A percentile compares a stretch with the other conserved stretches of the same genome.
Conservation (phyloP, 1,284 basidiomycete genomes). For the Heterobasidion irregulare region DNA sequence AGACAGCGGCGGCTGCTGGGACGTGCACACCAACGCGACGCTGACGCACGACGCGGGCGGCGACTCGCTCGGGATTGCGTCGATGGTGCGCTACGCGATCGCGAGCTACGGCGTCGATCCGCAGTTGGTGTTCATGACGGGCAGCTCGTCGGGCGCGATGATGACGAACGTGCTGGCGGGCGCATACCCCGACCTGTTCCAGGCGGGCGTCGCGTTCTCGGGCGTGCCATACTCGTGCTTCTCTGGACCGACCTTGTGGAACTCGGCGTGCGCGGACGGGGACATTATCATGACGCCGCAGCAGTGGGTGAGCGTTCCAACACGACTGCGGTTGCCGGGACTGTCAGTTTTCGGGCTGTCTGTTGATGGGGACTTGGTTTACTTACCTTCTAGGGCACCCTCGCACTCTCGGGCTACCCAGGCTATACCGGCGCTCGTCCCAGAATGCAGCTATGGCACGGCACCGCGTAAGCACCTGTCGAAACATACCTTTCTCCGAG, state of each 20-base stretch:
- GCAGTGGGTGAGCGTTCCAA: slow-evolving; percentile 30
- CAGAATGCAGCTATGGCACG: slow-evolving; percentile 48
- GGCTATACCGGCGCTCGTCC: slow-evolving; percentile 44
- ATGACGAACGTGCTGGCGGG: slow-evolving; percentile 50
- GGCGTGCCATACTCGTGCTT: slow-evolving; percentile 53
- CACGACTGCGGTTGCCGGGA: too few relatives aligned
- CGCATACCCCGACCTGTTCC: slow-evolving; percentile 48
- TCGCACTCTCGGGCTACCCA: slow-evolving; percentile 34
- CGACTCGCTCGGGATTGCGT: slow-evolving; percentile 45
- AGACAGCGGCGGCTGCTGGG: slow-evolving; percentile 43
- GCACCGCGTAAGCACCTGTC: slow-evolving; percentile 24
- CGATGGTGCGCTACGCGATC: slow-evolving; percentile 40
- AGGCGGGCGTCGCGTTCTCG: slow-evolving; percentile 38
- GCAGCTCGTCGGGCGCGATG: slow-evolving; percentile 50
- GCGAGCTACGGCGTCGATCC: slow-evolving; percentile 37
- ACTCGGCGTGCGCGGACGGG: slow-evolving; percentile 36
- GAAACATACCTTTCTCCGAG: too few relatives aligned
- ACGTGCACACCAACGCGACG: slow-evolving; percentile 33
- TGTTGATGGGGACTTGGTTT: slow-evolving; percentile 28
- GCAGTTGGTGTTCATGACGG: slow-evolving; percentile 37
- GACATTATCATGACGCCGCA: slow-evolving; percentile 34
- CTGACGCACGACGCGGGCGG: slow-evolving; percentile 46
- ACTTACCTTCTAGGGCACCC: neutral
- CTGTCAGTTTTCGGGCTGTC: neutral
- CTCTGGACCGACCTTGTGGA: slow-evolving; percentile 37